Evolutionary conservation across 2,329 filamentous ascomycete species (phyloP).

Genomic region (Pseudogymnoascus sp.): DNA sequence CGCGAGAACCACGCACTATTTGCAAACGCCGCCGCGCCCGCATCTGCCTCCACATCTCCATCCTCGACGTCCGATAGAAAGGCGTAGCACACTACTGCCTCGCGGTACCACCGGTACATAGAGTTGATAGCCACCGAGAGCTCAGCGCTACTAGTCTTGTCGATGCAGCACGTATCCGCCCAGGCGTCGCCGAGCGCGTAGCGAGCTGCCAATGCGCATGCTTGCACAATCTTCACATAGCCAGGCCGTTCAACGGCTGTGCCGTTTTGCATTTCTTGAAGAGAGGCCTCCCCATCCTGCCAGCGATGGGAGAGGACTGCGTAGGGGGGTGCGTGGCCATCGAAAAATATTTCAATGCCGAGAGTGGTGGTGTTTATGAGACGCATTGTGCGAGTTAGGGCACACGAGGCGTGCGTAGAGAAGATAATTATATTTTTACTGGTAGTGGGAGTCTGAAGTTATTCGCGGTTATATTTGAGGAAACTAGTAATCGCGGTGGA

Average conservation of each 20-base stretch:
- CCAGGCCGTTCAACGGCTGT: constrained; percentile 20
- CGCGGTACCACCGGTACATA: constrained; percentile 21
- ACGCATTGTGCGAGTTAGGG: constrained; percentile 9
- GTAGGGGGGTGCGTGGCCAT: constrained; percentile 22
- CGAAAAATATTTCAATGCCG: constrained; percentile 14
- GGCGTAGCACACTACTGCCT: constrained; percentile 16
- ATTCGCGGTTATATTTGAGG: background rate
- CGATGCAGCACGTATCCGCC: constrained; percentile 22
- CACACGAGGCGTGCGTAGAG: background rate
- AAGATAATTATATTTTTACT: background rate
- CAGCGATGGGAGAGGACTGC: constrained; percentile 31
- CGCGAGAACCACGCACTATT: constrained; percentile 14
- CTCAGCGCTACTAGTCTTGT: constrained; percentile 22
- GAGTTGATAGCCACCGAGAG: constrained; percentile 20
- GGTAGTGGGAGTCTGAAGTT: background rate
- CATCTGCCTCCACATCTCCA: background rate
- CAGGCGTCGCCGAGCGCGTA: constrained; percentile 13
- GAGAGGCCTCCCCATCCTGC: constrained; percentile 27
- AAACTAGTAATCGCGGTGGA: constrained; percentile 3
- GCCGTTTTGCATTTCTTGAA: constrained; percentile 20
- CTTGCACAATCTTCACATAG: constrained; percentile 12
- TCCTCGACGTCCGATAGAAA: constrained; percentile 16
- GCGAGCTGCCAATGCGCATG: constrained; percentile 11
- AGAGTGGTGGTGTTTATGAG: constrained; percentile 15
- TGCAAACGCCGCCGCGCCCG: background rate